Evolutionary conservation across 768 basidiomycete genomes (phyloP).

Genomic region (Leccinellum rugosiceps): DNA sequence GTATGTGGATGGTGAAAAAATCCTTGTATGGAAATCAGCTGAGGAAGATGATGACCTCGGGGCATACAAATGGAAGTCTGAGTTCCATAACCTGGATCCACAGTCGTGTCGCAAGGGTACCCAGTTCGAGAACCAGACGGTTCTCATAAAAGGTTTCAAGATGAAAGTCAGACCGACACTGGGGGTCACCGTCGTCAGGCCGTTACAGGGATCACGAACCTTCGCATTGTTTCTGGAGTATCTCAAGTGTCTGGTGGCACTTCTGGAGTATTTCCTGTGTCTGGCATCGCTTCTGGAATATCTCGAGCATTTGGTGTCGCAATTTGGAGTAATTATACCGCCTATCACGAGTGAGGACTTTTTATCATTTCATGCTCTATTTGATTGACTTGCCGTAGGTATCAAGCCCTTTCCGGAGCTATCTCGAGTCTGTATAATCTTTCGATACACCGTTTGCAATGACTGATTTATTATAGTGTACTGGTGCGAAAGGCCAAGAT

Average conservation of each 20-base stretch:
- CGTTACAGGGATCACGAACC: too few species aligned
- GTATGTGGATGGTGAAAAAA: neutral
- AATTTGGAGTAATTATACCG: too few species aligned
- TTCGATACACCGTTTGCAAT: neutral
- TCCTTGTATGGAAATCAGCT: neutral
- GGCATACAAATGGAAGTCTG: neutral
- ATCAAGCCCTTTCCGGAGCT: neutral
- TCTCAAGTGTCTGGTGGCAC: neutral
- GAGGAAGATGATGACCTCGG: neutral
- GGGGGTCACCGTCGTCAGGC: neutral
- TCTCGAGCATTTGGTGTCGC: too few species aligned
- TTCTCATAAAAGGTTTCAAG: constrained; percentile 10
- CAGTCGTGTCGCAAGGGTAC: neutral
- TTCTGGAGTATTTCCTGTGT: too few species aligned
- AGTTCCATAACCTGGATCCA: neutral
- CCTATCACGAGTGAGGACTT: neutral
- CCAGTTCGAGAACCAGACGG: too few species aligned
- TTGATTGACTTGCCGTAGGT: neutral
- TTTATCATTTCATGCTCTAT: neutral
- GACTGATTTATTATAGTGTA: neutral
- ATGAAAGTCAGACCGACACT: neutral
- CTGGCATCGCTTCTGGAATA: too few species aligned
- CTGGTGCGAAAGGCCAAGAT: too few species aligned
- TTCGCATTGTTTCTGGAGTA: neutral
- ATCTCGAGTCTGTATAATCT: neutral